Evolutionary conservation across 768 basidiomycete genomes (phyloP).

Genomic region (Agaricus blazei): DNA sequence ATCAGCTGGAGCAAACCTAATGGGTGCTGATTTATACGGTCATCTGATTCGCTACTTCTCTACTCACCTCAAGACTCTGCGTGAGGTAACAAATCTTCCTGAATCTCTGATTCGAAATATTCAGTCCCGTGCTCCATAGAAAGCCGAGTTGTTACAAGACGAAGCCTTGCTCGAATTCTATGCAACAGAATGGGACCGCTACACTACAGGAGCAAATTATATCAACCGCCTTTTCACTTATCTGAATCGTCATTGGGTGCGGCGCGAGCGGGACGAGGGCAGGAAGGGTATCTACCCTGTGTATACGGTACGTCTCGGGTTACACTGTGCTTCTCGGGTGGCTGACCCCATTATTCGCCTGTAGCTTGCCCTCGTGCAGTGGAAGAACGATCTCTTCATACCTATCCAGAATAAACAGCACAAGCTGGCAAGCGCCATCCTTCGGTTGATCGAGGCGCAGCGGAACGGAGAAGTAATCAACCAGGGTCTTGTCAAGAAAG

Average conservation of each 20-base stretch:
- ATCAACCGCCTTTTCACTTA: constrained; percentile 98
- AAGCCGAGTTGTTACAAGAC: constrained; percentile 76
- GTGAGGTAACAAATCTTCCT: constrained; percentile 26
- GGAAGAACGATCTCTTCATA: constrained; percentile 88
- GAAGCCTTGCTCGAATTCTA: constrained; percentile 89
- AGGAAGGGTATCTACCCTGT: constrained; percentile 92
- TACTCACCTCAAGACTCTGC: constrained; percentile 70
- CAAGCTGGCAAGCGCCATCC: constrained; percentile 83
- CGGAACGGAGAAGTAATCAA: constrained; percentile 93
- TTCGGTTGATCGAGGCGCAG: constrained; percentile 88
- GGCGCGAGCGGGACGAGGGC: constrained; percentile 95
- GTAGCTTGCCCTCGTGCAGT: constrained; percentile 92
- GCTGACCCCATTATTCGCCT: constrained; percentile 1
- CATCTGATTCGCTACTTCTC: constrained; percentile 91
- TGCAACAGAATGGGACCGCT: constrained; percentile 90
- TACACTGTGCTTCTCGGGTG: neutral
- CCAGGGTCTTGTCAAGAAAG: constrained; percentile 88
- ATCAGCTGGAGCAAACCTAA: constrained; percentile 85
- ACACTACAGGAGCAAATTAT: constrained; percentile 95
- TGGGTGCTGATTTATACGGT: constrained; percentile 97
- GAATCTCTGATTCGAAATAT: constrained; percentile 12
- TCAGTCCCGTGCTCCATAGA: constrained; percentile 34
- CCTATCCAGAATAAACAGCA: constrained; percentile 78
- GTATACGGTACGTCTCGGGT: constrained; percentile 68
- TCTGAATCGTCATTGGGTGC: constrained; percentile 99